These are phyloP conservation scores for Suillus cothurnatus DNA, from an alignment of 768 basidiomycete species.

Conservation along the genomic window DNA sequence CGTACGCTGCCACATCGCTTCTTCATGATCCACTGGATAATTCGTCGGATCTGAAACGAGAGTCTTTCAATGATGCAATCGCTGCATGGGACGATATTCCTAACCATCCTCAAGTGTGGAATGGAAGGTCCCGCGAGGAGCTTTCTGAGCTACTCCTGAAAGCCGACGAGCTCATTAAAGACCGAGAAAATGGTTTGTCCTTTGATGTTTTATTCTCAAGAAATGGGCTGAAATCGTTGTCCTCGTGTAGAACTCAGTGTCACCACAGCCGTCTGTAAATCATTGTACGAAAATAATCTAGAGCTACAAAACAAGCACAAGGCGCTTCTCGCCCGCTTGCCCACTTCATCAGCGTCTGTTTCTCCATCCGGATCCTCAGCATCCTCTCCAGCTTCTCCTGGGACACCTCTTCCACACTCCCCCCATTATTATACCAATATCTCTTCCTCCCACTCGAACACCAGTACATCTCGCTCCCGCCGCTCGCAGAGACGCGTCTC, in stretches of 20 bases:
- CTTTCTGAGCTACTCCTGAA: slow-evolving; percentile 68
- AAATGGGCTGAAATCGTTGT: slow-evolving; percentile 12
- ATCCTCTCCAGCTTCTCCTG: slow-evolving; percentile 29
- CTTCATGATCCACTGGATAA: slow-evolving; percentile 30
- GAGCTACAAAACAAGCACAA: slow-evolving; percentile 73
- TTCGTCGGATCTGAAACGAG: slow-evolving; percentile 34
- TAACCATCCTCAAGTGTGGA: slow-evolving; percentile 46
- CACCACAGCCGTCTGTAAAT: slow-evolving; percentile 70
- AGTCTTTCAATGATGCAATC: slow-evolving; percentile 24
- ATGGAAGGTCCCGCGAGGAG: slow-evolving; percentile 73
- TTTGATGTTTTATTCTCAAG: slow-evolving; percentile 9
- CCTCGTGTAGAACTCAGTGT: slow-evolving; percentile 58
- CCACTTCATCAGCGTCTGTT: slow-evolving; percentile 43
- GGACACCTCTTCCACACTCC: slow-evolving; percentile 34
- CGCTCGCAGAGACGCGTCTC: slow-evolving; percentile 47
- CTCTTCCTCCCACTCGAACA: slow-evolving; percentile 20
- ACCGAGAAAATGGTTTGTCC: slow-evolving; percentile 70
- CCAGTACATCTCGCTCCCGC: slow-evolving; percentile 27
- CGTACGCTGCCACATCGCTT: slow-evolving; percentile 51
- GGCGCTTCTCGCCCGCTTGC: slow-evolving; percentile 66
- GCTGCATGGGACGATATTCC: slow-evolving; percentile 21
- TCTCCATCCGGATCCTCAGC: slow-evolving; percentile 28
- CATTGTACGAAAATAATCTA: slow-evolving; percentile 67
- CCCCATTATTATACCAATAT: slow-evolving; percentile 35
- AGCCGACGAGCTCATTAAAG: slow-evolving; percentile 76